A percentile compares a stretch with the other conserved stretches of the same genome.
Evolutionary conservation across 768 basidiomycete species (phyloP).

Genomic region (Infundibulicybe gibba): DNA sequence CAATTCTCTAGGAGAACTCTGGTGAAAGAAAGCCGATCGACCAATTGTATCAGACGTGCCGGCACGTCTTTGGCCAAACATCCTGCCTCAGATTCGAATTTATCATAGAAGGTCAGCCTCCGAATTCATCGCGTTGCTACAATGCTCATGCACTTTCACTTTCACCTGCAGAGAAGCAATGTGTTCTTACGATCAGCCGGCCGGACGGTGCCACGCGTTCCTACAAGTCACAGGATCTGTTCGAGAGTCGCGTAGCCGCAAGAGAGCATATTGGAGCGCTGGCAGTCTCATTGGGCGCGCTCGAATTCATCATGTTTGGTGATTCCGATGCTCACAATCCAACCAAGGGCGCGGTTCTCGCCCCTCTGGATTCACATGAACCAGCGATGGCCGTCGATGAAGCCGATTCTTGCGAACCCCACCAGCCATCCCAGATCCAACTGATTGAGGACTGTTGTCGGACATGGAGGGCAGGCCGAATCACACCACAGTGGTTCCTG

Average conservation of each 20-base stretch:
- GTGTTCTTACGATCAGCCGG: slow-evolving; percentile 58
- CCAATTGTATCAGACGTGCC: slow-evolving; percentile 38
- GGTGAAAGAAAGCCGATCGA: slow-evolving; percentile 18
- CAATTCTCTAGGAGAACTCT: background rate
- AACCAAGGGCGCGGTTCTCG: slow-evolving; percentile 29
- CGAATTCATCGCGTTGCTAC: too few species aligned
- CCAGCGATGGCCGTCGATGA: slow-evolving; percentile 12
- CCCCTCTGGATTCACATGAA: slow-evolving; percentile 23
- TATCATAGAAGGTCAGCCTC: too few species aligned
- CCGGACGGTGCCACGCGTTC: slow-evolving; percentile 48
- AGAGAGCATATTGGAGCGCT: slow-evolving; percentile 46
- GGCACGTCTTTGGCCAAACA: slow-evolving; percentile 34
- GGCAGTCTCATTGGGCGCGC: slow-evolving; percentile 56
- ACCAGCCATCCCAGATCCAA: slow-evolving; percentile 18
- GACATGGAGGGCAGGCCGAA: slow-evolving; percentile 49
- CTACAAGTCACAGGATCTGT: slow-evolving; percentile 47
- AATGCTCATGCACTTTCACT: background rate
- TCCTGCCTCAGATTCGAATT: slow-evolving; percentile 21
- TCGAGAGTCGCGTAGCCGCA: slow-evolving; percentile 47
- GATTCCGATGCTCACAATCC: slow-evolving; percentile 30
- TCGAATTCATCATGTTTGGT: slow-evolving; percentile 52
- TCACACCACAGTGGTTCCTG: slow-evolving; percentile 50
- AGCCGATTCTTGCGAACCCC: slow-evolving; percentile 2
- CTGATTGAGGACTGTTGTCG: slow-evolving; percentile 52
- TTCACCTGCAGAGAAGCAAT: slow-evolving; percentile 45